Base-by-base conservation (phyloP, 2,329 filamentous ascomycete genomes). In the Zymoseptoria tritici region DNA sequence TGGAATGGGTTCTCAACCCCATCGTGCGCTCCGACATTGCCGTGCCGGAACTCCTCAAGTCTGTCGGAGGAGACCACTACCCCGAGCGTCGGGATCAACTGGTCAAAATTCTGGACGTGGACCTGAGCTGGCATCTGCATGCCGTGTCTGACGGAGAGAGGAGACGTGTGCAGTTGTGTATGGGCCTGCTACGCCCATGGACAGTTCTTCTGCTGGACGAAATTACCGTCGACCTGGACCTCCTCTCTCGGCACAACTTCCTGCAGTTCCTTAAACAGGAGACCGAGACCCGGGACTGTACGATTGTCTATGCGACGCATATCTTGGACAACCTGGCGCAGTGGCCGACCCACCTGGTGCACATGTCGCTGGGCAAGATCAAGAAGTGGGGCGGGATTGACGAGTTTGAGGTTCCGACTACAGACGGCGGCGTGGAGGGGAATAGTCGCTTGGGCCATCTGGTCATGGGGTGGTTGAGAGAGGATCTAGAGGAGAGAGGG, bases 1-100 rank as follows among this genome's bases (percentile, higher is more conserved):
- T 97, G 0, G 94, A 99, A 80, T 99, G 94, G 94, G 94, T 97
- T 2, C 83, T 99, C 9, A 97, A 97, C 79, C 90, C 90, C 54
- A 96, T 97, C 69, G 94, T 97, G 54, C 89, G 93, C 56, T 95
- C 88, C 29, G 94, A 99, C 75, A 96, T 99, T 67, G 91, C 90
- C 60, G 93, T 99, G 3, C 83, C 83, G 3, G 92, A 95, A 66
- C 84, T 99, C 5, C 85, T 99, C 24, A 79, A 85, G 54, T 91
- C 86, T 2, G 90, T 99, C 0, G 94, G 94, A 62, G 94, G 94
- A 11, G 84, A 96, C 74, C 83, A 85, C 67, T 99, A 89, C 75
- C 84, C 89, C 0, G 86, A 83, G 19, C 87, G 94, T 0, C 83
- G 92, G 24, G 92, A 97, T 73, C 90, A 97, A 80, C 81, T 99